Conservation (phyloP, 2,329 filamentous ascomycete species). For the Graphilbum ipis-grandicollis region DNA sequence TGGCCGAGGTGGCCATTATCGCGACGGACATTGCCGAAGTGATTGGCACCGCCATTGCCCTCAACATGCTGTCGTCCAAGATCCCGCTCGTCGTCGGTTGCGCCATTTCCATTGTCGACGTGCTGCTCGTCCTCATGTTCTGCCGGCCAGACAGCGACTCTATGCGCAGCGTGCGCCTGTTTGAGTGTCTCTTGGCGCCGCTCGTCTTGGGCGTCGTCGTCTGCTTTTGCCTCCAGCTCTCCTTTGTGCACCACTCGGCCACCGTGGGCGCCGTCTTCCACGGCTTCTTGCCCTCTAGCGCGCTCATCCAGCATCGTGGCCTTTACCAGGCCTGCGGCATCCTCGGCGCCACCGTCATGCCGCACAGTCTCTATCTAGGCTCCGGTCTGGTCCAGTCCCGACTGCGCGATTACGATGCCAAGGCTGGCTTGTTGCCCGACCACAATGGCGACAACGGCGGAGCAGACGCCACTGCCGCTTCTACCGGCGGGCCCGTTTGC, state of each 20-base stretch:
- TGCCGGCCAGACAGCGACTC: conserved; percentile 31
- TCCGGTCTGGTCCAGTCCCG: conserved; percentile 53
- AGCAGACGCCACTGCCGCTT: not conserved
- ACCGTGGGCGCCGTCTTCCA: conserved; percentile 39
- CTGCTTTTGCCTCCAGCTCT: conserved; percentile 55
- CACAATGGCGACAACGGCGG: conserved; percentile 5
- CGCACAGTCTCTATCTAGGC: conserved; percentile 50
- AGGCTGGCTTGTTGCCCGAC: conserved; percentile 31
- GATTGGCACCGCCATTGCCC: conserved; percentile 52
- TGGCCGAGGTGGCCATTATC: conserved; percentile 49
- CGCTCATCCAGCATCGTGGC: conserved; percentile 39
- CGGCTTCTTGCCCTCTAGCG: conserved; percentile 45
- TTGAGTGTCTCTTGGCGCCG: conserved; percentile 45
- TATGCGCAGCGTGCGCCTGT: conserved; percentile 33
- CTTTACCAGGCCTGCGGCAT: conserved; percentile 58
- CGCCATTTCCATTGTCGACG: conserved; percentile 50
- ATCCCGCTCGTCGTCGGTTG: conserved; percentile 52
- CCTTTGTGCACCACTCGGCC: conserved; percentile 36
- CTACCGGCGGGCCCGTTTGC: too few relatives aligned
- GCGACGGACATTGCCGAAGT: conserved; percentile 59
- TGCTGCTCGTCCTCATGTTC: conserved; percentile 49
- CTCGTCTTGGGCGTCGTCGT: conserved; percentile 52
- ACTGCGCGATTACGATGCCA: conserved; percentile 43
- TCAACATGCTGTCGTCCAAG: conserved; percentile 46
- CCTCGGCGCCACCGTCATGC: conserved; percentile 60